Conservation (phyloP, 768 basidiomycete species). For the Mycena polygramma region DNA sequence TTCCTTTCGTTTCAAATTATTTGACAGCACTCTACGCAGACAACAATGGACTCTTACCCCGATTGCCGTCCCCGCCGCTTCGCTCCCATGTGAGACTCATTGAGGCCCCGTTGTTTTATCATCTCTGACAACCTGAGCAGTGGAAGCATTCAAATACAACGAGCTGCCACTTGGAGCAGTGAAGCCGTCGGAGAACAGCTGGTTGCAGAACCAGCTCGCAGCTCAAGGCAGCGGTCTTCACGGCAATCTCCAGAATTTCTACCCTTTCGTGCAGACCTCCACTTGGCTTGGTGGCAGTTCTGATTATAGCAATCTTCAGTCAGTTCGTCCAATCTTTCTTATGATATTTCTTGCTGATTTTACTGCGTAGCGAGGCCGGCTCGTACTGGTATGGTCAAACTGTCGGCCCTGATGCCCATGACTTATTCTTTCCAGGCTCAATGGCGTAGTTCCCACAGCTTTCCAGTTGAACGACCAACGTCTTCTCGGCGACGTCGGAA, state of each 20-base stretch:
- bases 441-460: slow-evolving; percentile 33
- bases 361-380: slow-evolving; percentile 20
- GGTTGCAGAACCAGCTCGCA: slow-evolving; percentile 28
- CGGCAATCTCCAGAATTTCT: slow-evolving; percentile 35
- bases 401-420: neutral
- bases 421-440: slow-evolving; percentile 21
- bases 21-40: slow-evolving; percentile 14
- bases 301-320: slow-evolving; percentile 35
- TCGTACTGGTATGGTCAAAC: slow-evolving; percentile 23
- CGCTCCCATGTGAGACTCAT: slow-evolving; percentile 25
- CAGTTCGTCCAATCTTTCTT: neutral
- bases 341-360: neutral
- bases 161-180: slow-evolving; percentile 34
- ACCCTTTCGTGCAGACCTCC: slow-evolving; percentile 28
- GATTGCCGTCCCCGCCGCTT: slow-evolving; percentile 9
- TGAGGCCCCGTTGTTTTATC: neutral
- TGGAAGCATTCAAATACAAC: slow-evolving; percentile 29
- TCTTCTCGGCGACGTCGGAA: slow-evolving; percentile 32
- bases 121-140: slow-evolving; percentile 6
- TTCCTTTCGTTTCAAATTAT: neutral
- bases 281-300: slow-evolving; percentile 29
- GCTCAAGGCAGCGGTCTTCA: slow-evolving; percentile 33
- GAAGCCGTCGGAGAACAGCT: slow-evolving; percentile 29
- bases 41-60: slow-evolving; percentile 34
- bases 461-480: slow-evolving; percentile 33